Evolutionary conservation across 2,329 filamentous ascomycete genomes (phyloP).

Genomic region (Geosmithia morbida): DNA sequence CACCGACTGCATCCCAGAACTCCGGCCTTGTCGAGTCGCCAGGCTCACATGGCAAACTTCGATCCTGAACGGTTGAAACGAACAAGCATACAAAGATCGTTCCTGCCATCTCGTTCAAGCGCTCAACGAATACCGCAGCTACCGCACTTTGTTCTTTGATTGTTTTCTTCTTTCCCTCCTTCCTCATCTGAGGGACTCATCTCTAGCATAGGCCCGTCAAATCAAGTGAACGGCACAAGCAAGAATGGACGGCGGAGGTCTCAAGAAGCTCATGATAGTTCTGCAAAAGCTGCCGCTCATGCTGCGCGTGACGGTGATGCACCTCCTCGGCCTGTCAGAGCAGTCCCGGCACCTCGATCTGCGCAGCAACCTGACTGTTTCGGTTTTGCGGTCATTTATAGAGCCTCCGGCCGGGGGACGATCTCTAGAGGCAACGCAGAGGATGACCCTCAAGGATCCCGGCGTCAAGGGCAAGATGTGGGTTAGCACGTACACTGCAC

Average conservation of each 20-base stretch:
- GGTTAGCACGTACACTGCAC: constrained; percentile 58
- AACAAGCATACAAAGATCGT: too few species aligned
- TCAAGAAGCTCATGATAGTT: constrained; percentile 1
- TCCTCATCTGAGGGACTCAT: too few species aligned
- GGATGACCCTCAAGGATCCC: constrained; percentile 42
- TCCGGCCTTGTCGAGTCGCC: too few species aligned
- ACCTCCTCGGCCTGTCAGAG: constrained; percentile 53
- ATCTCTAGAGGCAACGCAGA: constrained; percentile 51
- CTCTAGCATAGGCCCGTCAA: too few species aligned
- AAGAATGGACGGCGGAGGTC: background rate
- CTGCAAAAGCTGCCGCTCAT: constrained; percentile 46
- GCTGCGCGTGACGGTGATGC: constrained; percentile 44
- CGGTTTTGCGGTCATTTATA: constrained; percentile 55
- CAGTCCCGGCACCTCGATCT: constrained; percentile 67
- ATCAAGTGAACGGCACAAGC: too few species aligned
- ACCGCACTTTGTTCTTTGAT: too few species aligned
- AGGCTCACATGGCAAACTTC: too few species aligned
- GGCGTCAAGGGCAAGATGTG: constrained; percentile 69
- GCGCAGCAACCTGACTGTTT: constrained; percentile 56
- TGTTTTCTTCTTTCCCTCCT: too few species aligned
- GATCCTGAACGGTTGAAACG: too few species aligned
- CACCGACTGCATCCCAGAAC: too few species aligned
- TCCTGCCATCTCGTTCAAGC: too few species aligned
- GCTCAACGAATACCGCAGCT: too few species aligned
- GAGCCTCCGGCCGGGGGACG: constrained; percentile 22